Percentiles rank a stretch among this genome's conserved stretches.
Conservation (phyloP, 176 grass and related monocot genomes). For the Rhipidocladum racemiflorum region DNA sequence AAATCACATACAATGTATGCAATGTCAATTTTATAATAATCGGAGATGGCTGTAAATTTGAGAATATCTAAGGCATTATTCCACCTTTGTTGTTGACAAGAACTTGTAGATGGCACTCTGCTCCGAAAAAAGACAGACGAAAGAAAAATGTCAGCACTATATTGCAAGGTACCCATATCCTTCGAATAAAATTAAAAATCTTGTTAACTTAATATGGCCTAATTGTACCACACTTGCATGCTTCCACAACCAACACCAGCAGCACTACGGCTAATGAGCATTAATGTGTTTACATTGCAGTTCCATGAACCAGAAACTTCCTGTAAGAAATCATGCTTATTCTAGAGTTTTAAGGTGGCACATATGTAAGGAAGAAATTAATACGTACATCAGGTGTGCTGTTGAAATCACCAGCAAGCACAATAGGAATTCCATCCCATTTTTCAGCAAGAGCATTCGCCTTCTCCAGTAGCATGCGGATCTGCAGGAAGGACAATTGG, state of each 20-base stretch:
- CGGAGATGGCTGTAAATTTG: neutral
- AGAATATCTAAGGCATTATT: constrained; percentile 10
- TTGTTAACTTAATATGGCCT: constrained; percentile 9
- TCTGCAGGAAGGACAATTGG: constrained; percentile 43
- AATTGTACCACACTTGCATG: neutral
- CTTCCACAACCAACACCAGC: neutral
- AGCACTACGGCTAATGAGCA: constrained; percentile 14
- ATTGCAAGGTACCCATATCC: neutral
- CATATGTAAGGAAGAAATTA: constrained; percentile 28
- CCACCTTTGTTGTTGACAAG: constrained; percentile 71
- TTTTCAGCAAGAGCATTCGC: constrained; percentile 73
- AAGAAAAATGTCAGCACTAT: constrained; percentile 32
- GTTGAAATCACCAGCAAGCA: constrained; percentile 98
- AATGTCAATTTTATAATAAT: constrained; percentile 34
- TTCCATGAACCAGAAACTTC: constrained; percentile 10
- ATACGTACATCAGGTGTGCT: constrained; percentile 73
- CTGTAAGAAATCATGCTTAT: neutral
- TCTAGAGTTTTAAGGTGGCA: neutral
- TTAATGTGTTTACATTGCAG: neutral
- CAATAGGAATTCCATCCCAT: constrained; percentile 76
- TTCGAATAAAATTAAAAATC: neutral
- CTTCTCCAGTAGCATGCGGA: constrained; percentile 63
- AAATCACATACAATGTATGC: constrained; percentile 11
- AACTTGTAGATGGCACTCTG: constrained; percentile 83
- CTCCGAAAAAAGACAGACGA: constrained; percentile 13